Percentiles rank a stretch among this genome's conserved stretches.
phyloP scores from a whole-genome alignment of 495 filamentous ascomycete species.

The Hypoxylon lienhwacheense region DNA sequence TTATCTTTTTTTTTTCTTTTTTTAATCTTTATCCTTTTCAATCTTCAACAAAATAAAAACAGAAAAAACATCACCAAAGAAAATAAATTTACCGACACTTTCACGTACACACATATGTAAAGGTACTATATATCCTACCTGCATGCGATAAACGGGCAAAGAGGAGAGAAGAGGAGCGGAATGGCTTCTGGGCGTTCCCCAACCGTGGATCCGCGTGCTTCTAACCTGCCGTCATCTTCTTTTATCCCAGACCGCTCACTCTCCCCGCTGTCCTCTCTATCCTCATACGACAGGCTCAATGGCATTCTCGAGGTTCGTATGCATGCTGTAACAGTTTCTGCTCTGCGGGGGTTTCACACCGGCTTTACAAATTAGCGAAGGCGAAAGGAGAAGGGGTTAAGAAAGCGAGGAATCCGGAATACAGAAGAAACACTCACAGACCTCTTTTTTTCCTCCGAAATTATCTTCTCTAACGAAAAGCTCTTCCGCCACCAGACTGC shows the following conservation, averaged over 20 bases:
- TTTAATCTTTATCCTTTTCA: no score
- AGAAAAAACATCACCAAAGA: no score
- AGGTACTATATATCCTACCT: no score
- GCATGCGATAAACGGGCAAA: no score
- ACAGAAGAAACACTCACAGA: slow-evolving; percentile 1
- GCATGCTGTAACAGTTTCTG: slow-evolving; percentile 1
- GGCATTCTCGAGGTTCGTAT: slow-evolving; percentile 49
- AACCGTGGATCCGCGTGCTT: slow-evolving; percentile 23
- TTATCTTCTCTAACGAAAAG: slow-evolving; percentile 13
- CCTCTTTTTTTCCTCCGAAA: not conserved
- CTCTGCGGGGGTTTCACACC: no score
- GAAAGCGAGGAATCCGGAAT: not conserved
- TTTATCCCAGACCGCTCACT: slow-evolving; percentile 19
- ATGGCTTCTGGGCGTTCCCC: slow-evolving; percentile 25
- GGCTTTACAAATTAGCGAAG: not conserved
- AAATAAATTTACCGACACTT: no score
- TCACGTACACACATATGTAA: no score
- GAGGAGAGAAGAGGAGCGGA: slow-evolving; percentile 1
- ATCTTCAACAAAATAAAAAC: not conserved
- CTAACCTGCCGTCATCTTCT: slow-evolving; percentile 20
- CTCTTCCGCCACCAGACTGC: slow-evolving; percentile 21
- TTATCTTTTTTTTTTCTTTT: no score
- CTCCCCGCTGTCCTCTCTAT: slow-evolving; percentile 29
- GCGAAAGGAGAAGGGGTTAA: not conserved
- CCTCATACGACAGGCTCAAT: slow-evolving; percentile 46